Evolutionary conservation across 306 rosid genomes (phyloP).

Genomic region (Cucurbita moschata): DNA sequence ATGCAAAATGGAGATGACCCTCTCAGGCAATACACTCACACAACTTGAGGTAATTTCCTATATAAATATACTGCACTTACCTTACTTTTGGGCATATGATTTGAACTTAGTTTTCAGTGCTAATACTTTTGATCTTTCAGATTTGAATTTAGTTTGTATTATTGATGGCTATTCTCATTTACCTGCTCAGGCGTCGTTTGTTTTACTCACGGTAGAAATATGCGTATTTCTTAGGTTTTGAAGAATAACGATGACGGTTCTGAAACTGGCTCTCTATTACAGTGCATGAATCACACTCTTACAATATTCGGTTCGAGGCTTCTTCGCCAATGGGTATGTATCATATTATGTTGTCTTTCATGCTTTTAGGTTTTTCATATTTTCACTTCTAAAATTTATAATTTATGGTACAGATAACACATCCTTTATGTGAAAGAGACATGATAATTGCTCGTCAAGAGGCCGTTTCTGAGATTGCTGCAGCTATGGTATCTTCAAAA

Average conservation of each 20-base stretch:
- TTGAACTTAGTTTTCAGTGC: background rate
- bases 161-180: background rate
- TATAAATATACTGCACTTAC: background rate
- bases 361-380: conserved; percentile 4
- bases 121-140: background rate
- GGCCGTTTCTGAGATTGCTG: conserved; percentile 81
- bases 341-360: background rate
- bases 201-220: conserved; percentile 7
- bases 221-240: conserved; percentile 41
- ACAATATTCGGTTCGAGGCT: conserved; percentile 88
- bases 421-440: conserved; percentile 69
- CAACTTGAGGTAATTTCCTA: conserved; percentile 65
- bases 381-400: conserved; percentile 11
- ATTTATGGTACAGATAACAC: conserved; percentile 59
- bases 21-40: conserved; percentile 79
- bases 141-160: background rate
- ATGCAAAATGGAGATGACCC: conserved; percentile 64
- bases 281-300: conserved; percentile 66
- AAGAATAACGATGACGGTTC: conserved; percentile 77
- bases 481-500: conserved; percentile 63
- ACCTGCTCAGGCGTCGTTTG: background rate
- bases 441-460: conserved; percentile 73
- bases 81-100: background rate
- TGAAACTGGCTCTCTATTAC: conserved; percentile 77
- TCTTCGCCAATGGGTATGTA: conserved; percentile 79